These are phyloP conservation scores for Solanum stenotomum DNA, from an alignment of 257 asterid species.

Conservation along the genomic window DNA sequence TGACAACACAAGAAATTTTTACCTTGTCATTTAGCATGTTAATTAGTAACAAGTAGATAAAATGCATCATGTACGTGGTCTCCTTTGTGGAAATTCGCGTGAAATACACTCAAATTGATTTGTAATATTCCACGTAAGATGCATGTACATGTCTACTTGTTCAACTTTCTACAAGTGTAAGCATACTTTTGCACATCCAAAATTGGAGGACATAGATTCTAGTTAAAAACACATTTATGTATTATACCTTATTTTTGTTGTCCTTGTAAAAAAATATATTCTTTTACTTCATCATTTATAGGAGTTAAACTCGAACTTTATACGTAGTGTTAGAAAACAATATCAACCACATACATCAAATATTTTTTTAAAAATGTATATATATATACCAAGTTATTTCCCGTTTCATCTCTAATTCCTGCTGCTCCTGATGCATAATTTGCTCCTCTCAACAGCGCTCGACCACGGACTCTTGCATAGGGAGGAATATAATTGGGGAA, in stretches of 20 bases:
- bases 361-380: neutral
- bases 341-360: neutral
- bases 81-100: neutral
- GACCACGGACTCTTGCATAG: conserved; percentile 44
- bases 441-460: conserved; percentile 50
- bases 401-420: conserved; percentile 91
- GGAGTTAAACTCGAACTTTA: neutral
- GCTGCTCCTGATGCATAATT: conserved; percentile 91
- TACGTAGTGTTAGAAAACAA: neutral
- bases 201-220: neutral
- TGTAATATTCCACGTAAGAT: neutral
- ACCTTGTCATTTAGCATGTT: neutral
- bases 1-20: neutral
- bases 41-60: neutral
- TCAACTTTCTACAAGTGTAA: neutral
- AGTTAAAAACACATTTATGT: neutral
- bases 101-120: neutral
- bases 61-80: neutral
- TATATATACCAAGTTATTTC: conserved; percentile 51
- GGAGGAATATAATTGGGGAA: conserved; percentile 71
- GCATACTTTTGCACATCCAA: neutral
- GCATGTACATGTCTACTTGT: neutral
- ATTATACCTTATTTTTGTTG: neutral
- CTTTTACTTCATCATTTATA: neutral
- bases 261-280: neutral